Percentiles rank a stretch among this genome's conserved stretches.
phyloP scores from a whole-genome alignment of 805 yeast species.

The Candida manassasensis region DNA sequence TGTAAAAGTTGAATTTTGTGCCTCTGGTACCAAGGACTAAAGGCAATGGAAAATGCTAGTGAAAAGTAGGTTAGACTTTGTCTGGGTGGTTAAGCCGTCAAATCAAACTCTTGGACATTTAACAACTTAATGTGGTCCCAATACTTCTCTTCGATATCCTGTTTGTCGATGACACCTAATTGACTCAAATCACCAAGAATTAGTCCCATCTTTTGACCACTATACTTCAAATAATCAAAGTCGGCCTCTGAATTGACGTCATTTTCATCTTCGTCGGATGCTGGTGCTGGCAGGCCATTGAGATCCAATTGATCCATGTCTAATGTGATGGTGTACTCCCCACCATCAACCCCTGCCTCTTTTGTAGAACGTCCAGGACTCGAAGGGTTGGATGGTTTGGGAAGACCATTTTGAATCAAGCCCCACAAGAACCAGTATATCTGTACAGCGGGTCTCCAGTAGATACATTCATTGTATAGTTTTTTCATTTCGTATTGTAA shows the following conservation, averaged over 20 bases:
- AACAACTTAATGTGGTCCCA: slow-evolving; percentile 33
- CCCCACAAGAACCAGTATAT: slow-evolving; percentile 93
- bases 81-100: background rate
- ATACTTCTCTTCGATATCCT: slow-evolving; percentile 22
- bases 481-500: slow-evolving; percentile 42
- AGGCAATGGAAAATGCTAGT: no score
- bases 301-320: slow-evolving; percentile 53
- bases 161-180: slow-evolving; percentile 44
- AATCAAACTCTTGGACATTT: slow-evolving; percentile 27
- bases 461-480: slow-evolving; percentile 58
- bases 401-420: slow-evolving; percentile 65
- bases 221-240: slow-evolving; percentile 74
- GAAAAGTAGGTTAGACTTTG: background rate
- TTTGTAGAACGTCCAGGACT: slow-evolving; percentile 12
- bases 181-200: slow-evolving; percentile 71
- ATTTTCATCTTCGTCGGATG: slow-evolving; percentile 23
- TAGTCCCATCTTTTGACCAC: slow-evolving; percentile 68
- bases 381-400: slow-evolving; percentile 13
- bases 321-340: slow-evolving; percentile 30
- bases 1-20: no score
- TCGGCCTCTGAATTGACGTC: slow-evolving; percentile 48
- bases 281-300: slow-evolving; percentile 8
- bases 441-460: slow-evolving; percentile 80
- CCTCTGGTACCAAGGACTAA: no score
- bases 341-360: slow-evolving; percentile 35